Percentiles rank a stretch among this genome's conserved stretches.
Conservation (phyloP, 2,329 filamentous ascomycete genomes). For the Aphanoascus verrucosus region DNA sequence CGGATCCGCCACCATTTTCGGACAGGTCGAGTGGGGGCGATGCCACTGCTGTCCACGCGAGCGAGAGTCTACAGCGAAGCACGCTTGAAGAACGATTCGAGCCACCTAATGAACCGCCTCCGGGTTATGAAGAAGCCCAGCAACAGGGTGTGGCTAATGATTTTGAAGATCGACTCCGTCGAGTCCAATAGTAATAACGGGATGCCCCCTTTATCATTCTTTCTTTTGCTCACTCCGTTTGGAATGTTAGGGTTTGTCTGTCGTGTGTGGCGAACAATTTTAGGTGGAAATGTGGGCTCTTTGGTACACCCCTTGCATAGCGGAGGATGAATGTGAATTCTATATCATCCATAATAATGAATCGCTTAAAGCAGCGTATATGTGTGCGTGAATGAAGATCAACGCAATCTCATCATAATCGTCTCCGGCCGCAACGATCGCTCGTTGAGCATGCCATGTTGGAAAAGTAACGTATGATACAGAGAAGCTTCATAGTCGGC, state of each 20-base stretch:
- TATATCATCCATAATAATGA: not conserved
- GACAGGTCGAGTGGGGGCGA: not conserved
- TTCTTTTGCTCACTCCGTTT: not conserved
- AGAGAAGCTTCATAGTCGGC: not conserved
- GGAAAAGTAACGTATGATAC: not conserved
- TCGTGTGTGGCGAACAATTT: not conserved
- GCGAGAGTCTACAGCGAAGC: slow-evolving; percentile 17
- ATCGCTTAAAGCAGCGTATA: not conserved
- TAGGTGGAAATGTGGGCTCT: not conserved
- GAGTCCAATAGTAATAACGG: slow-evolving; percentile 18
- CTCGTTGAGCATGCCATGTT: not conserved
- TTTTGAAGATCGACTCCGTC: slow-evolving; percentile 49
- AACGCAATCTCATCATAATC: not conserved
- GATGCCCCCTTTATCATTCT: not conserved
- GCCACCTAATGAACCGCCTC: slow-evolving; percentile 64
- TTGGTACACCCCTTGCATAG: not conserved
- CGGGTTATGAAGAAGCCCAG: slow-evolving; percentile 85
- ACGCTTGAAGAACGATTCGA: slow-evolving; percentile 28
- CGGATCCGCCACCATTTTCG: slow-evolving; percentile 1
- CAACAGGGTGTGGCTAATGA: slow-evolving; percentile 66
- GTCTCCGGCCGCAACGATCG: not conserved
- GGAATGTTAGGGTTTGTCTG: not conserved
- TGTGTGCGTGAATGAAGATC: not conserved
- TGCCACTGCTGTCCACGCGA: slow-evolving; percentile 17
- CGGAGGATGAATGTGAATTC: not conserved